Evolutionary conservation across 2,329 filamentous ascomycete species (phyloP), one percentile per base, ranked within the genome.

Genomic region (Paecilomyces sp.): DNA sequence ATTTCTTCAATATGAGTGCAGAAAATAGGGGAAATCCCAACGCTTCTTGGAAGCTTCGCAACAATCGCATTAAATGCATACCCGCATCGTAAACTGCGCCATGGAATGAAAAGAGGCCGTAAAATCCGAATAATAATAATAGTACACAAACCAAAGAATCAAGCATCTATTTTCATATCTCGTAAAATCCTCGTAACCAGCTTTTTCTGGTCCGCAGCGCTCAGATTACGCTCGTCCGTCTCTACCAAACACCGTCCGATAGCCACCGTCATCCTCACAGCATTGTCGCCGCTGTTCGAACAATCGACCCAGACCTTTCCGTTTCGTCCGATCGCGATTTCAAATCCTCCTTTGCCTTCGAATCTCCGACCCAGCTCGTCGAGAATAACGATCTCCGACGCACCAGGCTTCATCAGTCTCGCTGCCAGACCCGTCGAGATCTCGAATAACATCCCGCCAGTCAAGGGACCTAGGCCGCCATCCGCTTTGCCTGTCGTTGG

Each of bases 311-410:
- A 97, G 24, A 97, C 84, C 73, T 86, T 88, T 50, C 94, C 94
- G 74, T 99, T 99, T 69, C 91, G 85, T 18, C 94, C 94, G 8
- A 96, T 90, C 0, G 93, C 93, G 61, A 95, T 90, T 80, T 99
- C 94, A 73, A 97, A 99, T 22, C 89, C 87, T 22, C 77, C 78
- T 1, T 72, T 65, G 51, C 70, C 69, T 61, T 77, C 75, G 13
- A 96, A 76, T 58, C 91, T 93, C 60, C 87, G 87, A 2, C 88
- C 92, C 13, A 97, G 77, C 70, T 91, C 89, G 63, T 96, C 90
- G 59, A 97, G 75, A 28, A 97, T 82, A 3, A 86, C 83, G 7
- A 96, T 75, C 24, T 84, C 62, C 25, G 71, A 66, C 31, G 73
- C 73, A 61, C 75, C 77, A 65, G 79, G 77, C 64, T 77, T 73